Conservation (phyloP, 441 rosid genomes). For the Populus hybrid region DNA sequence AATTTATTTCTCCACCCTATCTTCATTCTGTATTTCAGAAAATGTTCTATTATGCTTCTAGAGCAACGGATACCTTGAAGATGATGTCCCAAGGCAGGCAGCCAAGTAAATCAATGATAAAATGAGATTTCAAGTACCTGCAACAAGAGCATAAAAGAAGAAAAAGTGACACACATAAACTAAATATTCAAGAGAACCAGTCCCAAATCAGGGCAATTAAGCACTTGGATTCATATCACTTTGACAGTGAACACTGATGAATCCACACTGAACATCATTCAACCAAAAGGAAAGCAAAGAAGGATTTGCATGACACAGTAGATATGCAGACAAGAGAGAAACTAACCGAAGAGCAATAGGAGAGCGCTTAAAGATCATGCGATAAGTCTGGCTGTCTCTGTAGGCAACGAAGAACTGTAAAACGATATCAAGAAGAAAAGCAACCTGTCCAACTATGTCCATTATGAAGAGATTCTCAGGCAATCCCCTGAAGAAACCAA, state of each 20-base stretch:
- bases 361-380: constrained; percentile 53
- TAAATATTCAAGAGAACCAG: background rate
- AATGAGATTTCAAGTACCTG: constrained; percentile 78
- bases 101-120: constrained; percentile 65
- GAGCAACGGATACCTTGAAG: constrained; percentile 53
- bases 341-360: constrained; percentile 72
- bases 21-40: background rate
- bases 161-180: background rate
- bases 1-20: background rate
- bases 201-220: too few relatives aligned
- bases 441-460: constrained; percentile 82
- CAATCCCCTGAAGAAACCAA: constrained; percentile 91
- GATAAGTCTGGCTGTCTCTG: constrained; percentile 64
- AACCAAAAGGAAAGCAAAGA: background rate
- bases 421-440: constrained; percentile 76
- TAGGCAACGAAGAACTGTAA: constrained; percentile 71
- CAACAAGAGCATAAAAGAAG: background rate
- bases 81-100: constrained; percentile 96
- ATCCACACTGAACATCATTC: background rate
- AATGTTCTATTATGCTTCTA: background rate
- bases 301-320: background rate
- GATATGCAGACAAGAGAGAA: background rate
- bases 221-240: background rate
- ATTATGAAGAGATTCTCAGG: constrained; percentile 68
- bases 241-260: background rate